Conservation (phyloP, 352 stramenopile genomes). For the Phytophthora pluvialis region DNA sequence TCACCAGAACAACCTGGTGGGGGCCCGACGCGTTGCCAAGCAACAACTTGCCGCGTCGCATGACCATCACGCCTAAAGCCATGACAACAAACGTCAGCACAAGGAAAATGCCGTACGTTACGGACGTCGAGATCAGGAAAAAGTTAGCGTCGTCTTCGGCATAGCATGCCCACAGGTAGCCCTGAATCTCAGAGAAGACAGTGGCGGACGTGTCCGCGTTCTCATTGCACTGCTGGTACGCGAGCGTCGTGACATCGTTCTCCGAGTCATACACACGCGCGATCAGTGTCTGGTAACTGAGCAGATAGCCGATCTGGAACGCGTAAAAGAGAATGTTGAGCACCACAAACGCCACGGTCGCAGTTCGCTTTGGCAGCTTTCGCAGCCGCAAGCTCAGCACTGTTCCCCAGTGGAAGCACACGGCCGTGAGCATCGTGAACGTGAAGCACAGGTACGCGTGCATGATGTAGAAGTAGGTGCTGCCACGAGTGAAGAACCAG, state of each 20-base stretch:
- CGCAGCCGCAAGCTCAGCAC: constrained; percentile 82
- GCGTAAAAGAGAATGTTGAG: constrained; percentile 84
- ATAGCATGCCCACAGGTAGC: constrained; percentile 87
- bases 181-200: constrained; percentile 88
- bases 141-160: constrained; percentile 70
- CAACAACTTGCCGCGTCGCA: constrained; percentile 80
- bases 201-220: constrained; percentile 57
- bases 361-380: constrained; percentile 74
- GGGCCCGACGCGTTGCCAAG: constrained; percentile 72
- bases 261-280: constrained; percentile 75
- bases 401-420: constrained; percentile 90
- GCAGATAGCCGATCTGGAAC: constrained; percentile 77
- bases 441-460: constrained; percentile 83
- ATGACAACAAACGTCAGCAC: constrained; percentile 82
- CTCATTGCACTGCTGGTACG: constrained; percentile 83
- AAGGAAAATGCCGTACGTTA: constrained; percentile 83
- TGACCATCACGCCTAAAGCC: constrained; percentile 86
- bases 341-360: constrained; percentile 65
- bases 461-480: constrained; percentile 86
- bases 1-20: constrained; percentile 82
- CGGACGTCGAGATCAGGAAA: constrained; percentile 81
- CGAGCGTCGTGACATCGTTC: constrained; percentile 67
- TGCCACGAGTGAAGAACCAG: constrained; percentile 74
- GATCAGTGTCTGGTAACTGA: constrained; percentile 76
- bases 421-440: constrained; percentile 89